Base-by-base conservation (phyloP, 148 eudicot genomes). In the Tetragonia tetragonoides region DNA sequence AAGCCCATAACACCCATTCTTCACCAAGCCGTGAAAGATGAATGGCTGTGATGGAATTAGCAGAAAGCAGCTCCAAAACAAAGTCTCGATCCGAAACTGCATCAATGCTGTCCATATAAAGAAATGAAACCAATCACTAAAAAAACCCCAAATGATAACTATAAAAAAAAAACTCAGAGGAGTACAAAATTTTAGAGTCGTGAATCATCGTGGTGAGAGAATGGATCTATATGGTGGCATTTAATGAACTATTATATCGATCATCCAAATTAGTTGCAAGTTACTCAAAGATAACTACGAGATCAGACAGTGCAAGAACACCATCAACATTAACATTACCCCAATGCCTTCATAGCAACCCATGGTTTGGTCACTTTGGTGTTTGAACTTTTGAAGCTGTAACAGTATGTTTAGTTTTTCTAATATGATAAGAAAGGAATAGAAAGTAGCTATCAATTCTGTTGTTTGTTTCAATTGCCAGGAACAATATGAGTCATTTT, bases 1-100 rank as follows among this genome's bases (percentile, higher is more conserved):
- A 90, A 34, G 99, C 98, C 99, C 99, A 96, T 83, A 91, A 79
- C 18, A 93, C 98, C 99, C 98, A 96, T 84, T 93, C 99, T 90
- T 96, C 99, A 78, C 98, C 99, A 80, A 96, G 90, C 56, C 99
- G 94, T 47, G 98, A 96, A 51, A 96, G 97, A 83, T 96, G 99
- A 73, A 90, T 82, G 80, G 98, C 98, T 10, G 85, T 90, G 83
- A 96, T 93, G 70, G 99, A 93, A 83, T 87, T 93, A 39, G 97
- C 91, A 75, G 99, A 93, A 80, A 96, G 94, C 56, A 96, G 81
- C 92, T 96, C 99, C 89, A 96, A 75, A 68, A 96, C 87, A 84
- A 96, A 96, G 87, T 96, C 99, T 57, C 99, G 85, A 80, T 96
- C 99, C 46, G 99, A 91, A 81, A 96, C 99, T 80, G 99, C 99